These are phyloP conservation scores for Leptoxyphium fumago DNA, from an alignment of 2,329 filamentous ascomycete genomes.

Conservation along the genomic window DNA sequence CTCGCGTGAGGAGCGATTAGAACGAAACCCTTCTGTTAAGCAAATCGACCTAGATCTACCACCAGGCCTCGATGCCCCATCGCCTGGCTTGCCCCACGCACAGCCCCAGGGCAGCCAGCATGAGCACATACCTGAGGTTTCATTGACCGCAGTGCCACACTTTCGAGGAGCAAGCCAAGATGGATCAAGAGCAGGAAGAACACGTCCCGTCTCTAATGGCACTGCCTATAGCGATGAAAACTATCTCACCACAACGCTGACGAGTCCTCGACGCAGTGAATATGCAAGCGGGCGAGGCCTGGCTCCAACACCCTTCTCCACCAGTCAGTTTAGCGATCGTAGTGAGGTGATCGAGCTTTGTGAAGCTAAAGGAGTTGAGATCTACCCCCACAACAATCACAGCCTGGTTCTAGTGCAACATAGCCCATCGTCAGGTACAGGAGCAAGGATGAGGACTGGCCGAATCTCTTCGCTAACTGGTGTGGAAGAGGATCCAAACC, in stretches of 20 bases:
- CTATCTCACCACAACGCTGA: background rate
- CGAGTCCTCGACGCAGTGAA: background rate
- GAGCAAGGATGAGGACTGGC: background rate
- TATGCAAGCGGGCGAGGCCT: background rate
- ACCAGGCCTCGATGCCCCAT: background rate
- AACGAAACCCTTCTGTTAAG: background rate
- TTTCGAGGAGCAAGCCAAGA: background rate
- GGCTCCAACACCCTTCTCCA: background rate
- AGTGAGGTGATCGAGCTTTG: conserved; percentile 35
- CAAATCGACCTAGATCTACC: background rate
- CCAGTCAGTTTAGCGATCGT: conserved; percentile 1
- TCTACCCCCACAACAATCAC: conserved; percentile 49
- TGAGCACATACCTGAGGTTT: too few species aligned
- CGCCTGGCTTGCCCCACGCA: background rate
- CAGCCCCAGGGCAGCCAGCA: too few species aligned
- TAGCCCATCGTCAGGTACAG: background rate
- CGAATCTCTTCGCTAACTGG: background rate
- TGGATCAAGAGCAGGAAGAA: background rate
- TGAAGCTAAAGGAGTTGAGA: conserved; percentile 45
- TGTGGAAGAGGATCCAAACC: background rate
- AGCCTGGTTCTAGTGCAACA: conserved; percentile 51
- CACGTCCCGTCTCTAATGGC: background rate
- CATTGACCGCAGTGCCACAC: background rate
- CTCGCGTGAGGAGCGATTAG: background rate
- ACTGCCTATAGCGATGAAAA: background rate